These are phyloP conservation scores for Tolypocladium guangdongense DNA, from an alignment of 2,329 filamentous ascomycete genomes.

Conservation along the genomic window DNA sequence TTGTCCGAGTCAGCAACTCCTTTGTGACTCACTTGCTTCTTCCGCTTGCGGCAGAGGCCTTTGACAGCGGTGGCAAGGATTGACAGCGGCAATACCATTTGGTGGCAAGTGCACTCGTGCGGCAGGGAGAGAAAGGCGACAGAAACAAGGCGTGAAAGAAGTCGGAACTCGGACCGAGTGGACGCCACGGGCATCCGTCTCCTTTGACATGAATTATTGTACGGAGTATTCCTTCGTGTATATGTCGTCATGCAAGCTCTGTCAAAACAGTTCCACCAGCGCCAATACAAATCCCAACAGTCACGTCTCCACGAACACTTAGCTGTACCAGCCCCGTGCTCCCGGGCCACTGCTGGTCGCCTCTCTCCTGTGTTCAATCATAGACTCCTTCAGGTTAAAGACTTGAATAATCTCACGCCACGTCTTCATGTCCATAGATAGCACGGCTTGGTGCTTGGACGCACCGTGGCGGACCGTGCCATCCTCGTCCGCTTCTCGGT, in stretches of 20 bases:
- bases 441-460: slow-evolving; percentile 72
- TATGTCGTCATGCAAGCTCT: not conserved
- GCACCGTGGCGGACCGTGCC: slow-evolving; percentile 37
- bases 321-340: slow-evolving; percentile 57
- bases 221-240: not conserved
- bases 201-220: not conserved
- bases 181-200: not conserved
- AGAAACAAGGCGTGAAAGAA: not conserved
- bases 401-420: slow-evolving; percentile 71
- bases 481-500: slow-evolving; percentile 35
- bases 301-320: slow-evolving; percentile 2
- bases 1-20: not conserved
- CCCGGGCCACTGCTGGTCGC: slow-evolving; percentile 39
- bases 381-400: slow-evolving; percentile 64
- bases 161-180: not conserved
- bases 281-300: not conserved
- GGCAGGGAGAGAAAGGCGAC: not conserved
- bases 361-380: slow-evolving; percentile 75
- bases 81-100: not conserved
- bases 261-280: not conserved
- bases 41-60: not conserved
- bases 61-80: not conserved
- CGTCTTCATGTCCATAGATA: slow-evolving; percentile 74
- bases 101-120: not conserved
- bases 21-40: not conserved